A percentile compares a stretch with the other conserved stretches of the same genome.
Conservation (phyloP, 2,329 filamentous ascomycete genomes). For the Dothiorella sarmentorum region DNA sequence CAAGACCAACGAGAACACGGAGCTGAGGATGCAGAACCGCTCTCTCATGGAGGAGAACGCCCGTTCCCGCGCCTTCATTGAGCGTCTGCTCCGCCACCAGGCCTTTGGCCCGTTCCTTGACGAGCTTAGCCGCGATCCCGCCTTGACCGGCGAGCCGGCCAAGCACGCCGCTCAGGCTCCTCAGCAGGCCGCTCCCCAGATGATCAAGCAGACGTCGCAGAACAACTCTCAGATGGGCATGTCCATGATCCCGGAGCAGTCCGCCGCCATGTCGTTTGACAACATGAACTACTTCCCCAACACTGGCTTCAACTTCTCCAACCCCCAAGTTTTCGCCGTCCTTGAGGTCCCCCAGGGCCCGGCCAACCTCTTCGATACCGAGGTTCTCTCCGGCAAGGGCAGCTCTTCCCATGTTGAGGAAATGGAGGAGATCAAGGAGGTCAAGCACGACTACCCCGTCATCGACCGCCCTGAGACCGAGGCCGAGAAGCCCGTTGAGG, state of each 20-base stretch:
- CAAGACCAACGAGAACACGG: constrained; percentile 79
- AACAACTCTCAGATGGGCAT: constrained; percentile 67
- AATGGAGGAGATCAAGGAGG: constrained; percentile 41
- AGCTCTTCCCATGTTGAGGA: constrained; percentile 28
- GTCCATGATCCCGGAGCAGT: constrained; percentile 73
- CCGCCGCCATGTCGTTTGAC: constrained; percentile 67
- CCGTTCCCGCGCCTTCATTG: constrained; percentile 76
- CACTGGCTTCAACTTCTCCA: constrained; percentile 44
- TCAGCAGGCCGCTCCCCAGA: constrained; percentile 39
- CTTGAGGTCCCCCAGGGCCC: constrained; percentile 67
- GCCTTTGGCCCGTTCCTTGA: constrained; percentile 47
- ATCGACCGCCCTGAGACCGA: constrained; percentile 42
- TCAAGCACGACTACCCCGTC: constrained; percentile 50
- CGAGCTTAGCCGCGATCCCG: constrained; percentile 37
- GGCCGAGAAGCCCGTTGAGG: constrained; percentile 25
- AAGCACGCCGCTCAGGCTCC: constrained; percentile 30
- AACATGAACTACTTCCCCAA: constrained; percentile 49
- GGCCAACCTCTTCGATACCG: constrained; percentile 54
- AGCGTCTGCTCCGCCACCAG: constrained; percentile 61
- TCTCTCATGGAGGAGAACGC: constrained; percentile 82
- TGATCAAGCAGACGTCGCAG: constrained; percentile 50
- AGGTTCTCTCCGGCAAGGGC: constrained; percentile 68
- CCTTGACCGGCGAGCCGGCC: constrained; percentile 31
- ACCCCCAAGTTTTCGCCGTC: constrained; percentile 71
- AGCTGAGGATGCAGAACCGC: constrained; percentile 76